Evolutionary conservation across 2,329 filamentous ascomycete genomes (phyloP), one percentile per base, ranked within the genome.

Genomic region (Pseudovirgaria hyperparasitica): DNA sequence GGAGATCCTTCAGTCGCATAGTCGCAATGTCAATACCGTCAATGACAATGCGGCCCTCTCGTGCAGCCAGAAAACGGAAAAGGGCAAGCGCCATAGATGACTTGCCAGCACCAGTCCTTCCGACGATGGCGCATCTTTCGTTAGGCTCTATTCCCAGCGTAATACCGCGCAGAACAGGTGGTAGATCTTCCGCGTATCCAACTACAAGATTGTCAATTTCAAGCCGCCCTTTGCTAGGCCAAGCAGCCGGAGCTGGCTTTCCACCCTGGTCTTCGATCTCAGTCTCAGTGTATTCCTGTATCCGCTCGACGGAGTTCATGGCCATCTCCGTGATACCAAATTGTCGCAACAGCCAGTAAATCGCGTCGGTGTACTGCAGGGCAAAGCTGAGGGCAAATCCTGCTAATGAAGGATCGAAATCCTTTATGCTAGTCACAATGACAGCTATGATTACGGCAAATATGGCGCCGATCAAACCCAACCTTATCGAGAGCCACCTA

Each of bases 261-360:
- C 76, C 78, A 9, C 16, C 19, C 20, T 34, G 22, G 19, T 21
- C 63, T 46, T 86, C 80, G 0, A 70, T 82, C 21, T 22, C 13
- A 7, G 30, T 12, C 46, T 85, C 80, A 11, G 25, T 17, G 47
- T 86, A 87, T 46, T 86, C 81, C 4, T 82, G 60, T 15, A 87
- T 71, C 16, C 81, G 65, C 52, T 87, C 81, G 0, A 75, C 73
- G 1, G 78, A 70, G 41, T 85, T 85, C 76, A 86, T 84, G n/a
- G 30, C 33, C 4, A 86, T 58, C 46, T 87, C 81, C 12, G 84
- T 57, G 2, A 18, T 30, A 34, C 71, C 74, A 43, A 82, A 82
- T 29, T 73, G 59, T 2, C 76, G 63, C 19, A 84, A 67, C 0
- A 70, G 65, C 67, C 70, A 79, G 25, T 76, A 67, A 29, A 84